phyloP scores from a whole-genome alignment of 805 yeast genomes.

The Candida endomychidarum region DNA sequence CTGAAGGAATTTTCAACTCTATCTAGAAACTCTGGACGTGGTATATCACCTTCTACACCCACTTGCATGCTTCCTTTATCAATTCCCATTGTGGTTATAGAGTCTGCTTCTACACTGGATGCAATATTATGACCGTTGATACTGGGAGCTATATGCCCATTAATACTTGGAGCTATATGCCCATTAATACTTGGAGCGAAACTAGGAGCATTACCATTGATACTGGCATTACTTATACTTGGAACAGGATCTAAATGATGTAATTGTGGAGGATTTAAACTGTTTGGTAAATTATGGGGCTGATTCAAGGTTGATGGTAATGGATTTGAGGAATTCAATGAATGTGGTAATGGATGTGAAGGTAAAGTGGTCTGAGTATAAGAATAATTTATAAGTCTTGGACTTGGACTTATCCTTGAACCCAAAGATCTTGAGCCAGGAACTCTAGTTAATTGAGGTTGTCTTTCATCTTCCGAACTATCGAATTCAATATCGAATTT shows the following conservation, averaged over 20 bases:
- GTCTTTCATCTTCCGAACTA: conserved; percentile 23
- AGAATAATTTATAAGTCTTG: conserved; percentile 5
- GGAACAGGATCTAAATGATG: conserved; percentile 1
- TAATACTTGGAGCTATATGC: not conserved
- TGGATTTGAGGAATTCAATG: no score
- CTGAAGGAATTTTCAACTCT: conserved; percentile 1
- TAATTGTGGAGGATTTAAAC: not conserved
- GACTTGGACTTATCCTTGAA: conserved; percentile 6
- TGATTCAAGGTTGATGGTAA: no score
- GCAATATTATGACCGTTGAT: conserved; percentile 10
- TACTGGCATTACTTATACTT: conserved; percentile 2
- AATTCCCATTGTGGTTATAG: conserved; percentile 13
- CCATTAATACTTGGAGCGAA: not conserved
- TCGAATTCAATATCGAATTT: conserved; percentile 25
- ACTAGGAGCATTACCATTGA: conserved; percentile 6
- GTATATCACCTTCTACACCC: conserved; percentile 15
- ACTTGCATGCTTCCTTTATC: conserved; percentile 16
- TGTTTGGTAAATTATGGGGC: not conserved
- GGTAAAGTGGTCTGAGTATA: not conserved
- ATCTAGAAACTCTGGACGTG: conserved; percentile 16
- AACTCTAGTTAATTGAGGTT: not conserved
- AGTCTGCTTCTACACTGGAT: conserved; percentile 18
- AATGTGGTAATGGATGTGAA: not conserved
- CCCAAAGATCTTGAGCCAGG: not conserved
- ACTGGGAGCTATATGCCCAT: conserved; percentile 2